phyloP scores from a whole-genome alignment of 352 stramenopile genomes.

The Globisporangium viniferum region DNA sequence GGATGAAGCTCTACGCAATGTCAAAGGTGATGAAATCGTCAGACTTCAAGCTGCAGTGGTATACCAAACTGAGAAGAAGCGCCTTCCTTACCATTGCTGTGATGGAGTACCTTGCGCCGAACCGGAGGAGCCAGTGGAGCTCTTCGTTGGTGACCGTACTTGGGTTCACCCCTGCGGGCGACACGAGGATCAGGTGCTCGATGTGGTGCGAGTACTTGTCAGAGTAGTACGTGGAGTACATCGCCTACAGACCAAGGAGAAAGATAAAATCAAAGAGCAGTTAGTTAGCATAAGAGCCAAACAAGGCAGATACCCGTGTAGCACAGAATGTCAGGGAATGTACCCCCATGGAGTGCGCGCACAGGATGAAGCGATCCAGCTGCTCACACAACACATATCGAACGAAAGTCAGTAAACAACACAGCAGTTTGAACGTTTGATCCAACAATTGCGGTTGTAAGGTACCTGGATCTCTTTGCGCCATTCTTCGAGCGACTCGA shows the following conservation, averaged over 20 bases:
- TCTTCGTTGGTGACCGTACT: constrained; percentile 35
- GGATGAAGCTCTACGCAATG: constrained; percentile 44
- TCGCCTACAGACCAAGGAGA: constrained; percentile 30
- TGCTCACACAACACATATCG: constrained; percentile 12
- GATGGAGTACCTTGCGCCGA: constrained; percentile 41
- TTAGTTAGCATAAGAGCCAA: too few species aligned
- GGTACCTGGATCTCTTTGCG: constrained; percentile 44
- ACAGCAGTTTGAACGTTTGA: background rate
- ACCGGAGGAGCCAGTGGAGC: constrained; percentile 37
- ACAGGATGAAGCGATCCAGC: constrained; percentile 76
- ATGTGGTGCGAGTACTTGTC: constrained; percentile 68
- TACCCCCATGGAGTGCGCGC: constrained; percentile 80
- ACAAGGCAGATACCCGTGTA: too few species aligned
- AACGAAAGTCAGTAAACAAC: background rate
- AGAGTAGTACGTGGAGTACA: constrained; percentile 78
- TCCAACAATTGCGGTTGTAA: background rate
- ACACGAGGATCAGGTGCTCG: constrained; percentile 77
- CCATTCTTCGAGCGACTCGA: constrained; percentile 78
- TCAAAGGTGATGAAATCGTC: background rate
- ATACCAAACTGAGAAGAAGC: background rate
- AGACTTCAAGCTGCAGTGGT: background rate
- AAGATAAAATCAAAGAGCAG: background rate
- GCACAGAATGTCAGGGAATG: constrained; percentile 7
- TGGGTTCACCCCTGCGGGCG: constrained; percentile 57
- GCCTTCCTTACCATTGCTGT: constrained; percentile 59